A percentile compares a stretch with the other conserved stretches of the same genome.
Evolutionary conservation across 2,329 filamentous ascomycete species (phyloP).

Genomic region (Capronia epimyces): DNA sequence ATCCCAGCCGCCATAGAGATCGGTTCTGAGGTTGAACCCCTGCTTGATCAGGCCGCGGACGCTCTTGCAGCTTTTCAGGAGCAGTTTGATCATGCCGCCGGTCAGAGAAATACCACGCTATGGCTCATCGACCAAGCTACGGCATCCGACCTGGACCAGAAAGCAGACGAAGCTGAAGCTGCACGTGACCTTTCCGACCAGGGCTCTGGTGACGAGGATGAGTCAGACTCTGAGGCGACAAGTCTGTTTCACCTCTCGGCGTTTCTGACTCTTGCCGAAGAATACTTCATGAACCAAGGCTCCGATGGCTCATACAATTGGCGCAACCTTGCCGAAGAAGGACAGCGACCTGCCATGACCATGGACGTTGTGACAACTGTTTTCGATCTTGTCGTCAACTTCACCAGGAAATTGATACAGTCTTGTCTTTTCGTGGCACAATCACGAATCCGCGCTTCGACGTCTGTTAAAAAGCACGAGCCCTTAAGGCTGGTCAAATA

Average conservation of each 20-base stretch:
- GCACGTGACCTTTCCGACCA: slow-evolving; percentile 5
- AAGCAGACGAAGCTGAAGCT: slow-evolving; percentile 4
- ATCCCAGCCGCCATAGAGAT: slow-evolving; percentile 70
- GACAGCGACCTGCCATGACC: slow-evolving; percentile 62
- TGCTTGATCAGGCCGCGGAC: slow-evolving; percentile 65
- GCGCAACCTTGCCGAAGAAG: slow-evolving; percentile 51
- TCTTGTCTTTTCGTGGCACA: slow-evolving; percentile 65
- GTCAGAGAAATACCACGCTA: slow-evolving; percentile 43
- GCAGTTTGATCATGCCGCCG: slow-evolving; percentile 54
- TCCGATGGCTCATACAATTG: slow-evolving; percentile 59
- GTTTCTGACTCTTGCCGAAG: slow-evolving; percentile 61
- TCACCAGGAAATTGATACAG: slow-evolving; percentile 67
- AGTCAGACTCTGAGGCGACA: not conserved
- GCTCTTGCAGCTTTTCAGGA: slow-evolving; percentile 61
- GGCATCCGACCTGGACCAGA: slow-evolving; percentile 14
- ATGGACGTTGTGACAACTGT: slow-evolving; percentile 73
- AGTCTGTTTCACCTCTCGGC: slow-evolving; percentile 53
- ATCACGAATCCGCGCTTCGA: slow-evolving; percentile 57
- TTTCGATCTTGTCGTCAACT: slow-evolving; percentile 58
- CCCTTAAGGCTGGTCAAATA: slow-evolving; percentile 37
- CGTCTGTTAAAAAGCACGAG: slow-evolving; percentile 31
- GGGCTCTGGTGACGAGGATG: not conserved
- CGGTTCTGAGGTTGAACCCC: slow-evolving; percentile 57
- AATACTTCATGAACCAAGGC: slow-evolving; percentile 67
- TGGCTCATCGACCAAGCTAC: slow-evolving; percentile 57